These are phyloP conservation scores for Amanita rubescens DNA, from an alignment of 768 basidiomycete genomes.

Conservation along the genomic window DNA sequence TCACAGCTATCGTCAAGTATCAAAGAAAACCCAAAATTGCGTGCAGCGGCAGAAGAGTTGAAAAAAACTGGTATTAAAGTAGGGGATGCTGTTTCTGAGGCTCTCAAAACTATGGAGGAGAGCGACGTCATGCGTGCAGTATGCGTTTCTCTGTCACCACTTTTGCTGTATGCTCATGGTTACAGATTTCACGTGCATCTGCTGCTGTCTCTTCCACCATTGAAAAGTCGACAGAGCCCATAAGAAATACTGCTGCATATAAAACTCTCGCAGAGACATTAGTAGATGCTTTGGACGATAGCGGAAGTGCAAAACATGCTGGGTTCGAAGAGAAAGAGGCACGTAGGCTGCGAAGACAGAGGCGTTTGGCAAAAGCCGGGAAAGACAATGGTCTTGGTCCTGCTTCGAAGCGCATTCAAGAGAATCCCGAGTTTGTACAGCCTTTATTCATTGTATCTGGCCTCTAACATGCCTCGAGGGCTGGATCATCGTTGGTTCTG, in stretches of 20 bases:
- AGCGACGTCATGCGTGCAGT: constrained; percentile 86
- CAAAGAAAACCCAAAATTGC: constrained; percentile 88
- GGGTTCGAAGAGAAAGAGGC: constrained; percentile 96
- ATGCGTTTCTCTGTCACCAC: constrained; percentile 17
- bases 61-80: constrained; percentile 85
- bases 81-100: constrained; percentile 89
- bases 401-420: constrained; percentile 39
- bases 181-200: constrained; percentile 78
- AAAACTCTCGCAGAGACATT: constrained; percentile 85
- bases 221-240: constrained; percentile 88
- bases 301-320: constrained; percentile 86
- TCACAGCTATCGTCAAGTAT: constrained; percentile 83
- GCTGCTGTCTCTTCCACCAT: constrained; percentile 82
- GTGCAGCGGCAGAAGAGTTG: constrained; percentile 90
- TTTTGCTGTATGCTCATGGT: background rate
- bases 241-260: constrained; percentile 93
- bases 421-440: constrained; percentile 70
- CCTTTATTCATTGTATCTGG: background rate
- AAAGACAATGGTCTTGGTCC: constrained; percentile 51
- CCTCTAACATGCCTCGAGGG: constrained; percentile 36
- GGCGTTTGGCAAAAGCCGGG: constrained; percentile 81
- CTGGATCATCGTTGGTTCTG: constrained; percentile 78
- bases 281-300: constrained; percentile 90
- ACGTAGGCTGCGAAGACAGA: constrained; percentile 71
- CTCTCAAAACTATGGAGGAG: constrained; percentile 90